Conservation (phyloP, 2,329 filamentous ascomycete species). For the Bertia moriformis region DNA sequence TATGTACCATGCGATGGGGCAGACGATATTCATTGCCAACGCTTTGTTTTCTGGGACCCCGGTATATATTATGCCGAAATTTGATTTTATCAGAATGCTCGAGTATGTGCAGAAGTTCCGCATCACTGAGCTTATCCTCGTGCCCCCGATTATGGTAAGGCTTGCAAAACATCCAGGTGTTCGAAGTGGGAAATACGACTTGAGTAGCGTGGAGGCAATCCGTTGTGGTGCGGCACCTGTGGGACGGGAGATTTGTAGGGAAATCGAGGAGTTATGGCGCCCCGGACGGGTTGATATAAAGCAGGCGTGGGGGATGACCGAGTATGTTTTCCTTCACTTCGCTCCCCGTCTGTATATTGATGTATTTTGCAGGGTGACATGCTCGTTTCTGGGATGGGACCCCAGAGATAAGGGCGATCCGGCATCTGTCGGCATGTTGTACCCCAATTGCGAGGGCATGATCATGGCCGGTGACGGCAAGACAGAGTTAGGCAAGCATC, state of each 20-base stretch:
- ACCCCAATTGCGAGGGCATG: constrained; percentile 42
- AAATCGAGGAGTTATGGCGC: constrained; percentile 6
- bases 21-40: neutral
- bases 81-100: constrained; percentile 4
- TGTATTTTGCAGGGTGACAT: constrained; percentile 22
- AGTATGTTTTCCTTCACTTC: constrained; percentile 5
- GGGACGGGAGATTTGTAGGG: constrained; percentile 4
- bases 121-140: constrained; percentile 5
- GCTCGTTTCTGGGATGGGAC: constrained; percentile 36
- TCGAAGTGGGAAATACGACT: constrained; percentile 6
- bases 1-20: constrained; percentile 8
- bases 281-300: constrained; percentile 4
- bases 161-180: constrained; percentile 7
- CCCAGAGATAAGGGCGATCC: constrained; percentile 26
- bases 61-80: constrained; percentile 3
- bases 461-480: constrained; percentile 39
- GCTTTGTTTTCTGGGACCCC: neutral
- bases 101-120: constrained; percentile 7
- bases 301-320: constrained; percentile 10
- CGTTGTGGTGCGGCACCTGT: constrained; percentile 8
- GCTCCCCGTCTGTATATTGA: neutral
- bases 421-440: constrained; percentile 35
- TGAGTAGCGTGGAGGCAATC: constrained; percentile 5
- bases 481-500: constrained; percentile 15
- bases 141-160: constrained; percentile 7